These are phyloP conservation scores for Plasmodium ovale DNA, from an alignment of 169 alveolate genomes.

Conservation along the genomic window DNA sequence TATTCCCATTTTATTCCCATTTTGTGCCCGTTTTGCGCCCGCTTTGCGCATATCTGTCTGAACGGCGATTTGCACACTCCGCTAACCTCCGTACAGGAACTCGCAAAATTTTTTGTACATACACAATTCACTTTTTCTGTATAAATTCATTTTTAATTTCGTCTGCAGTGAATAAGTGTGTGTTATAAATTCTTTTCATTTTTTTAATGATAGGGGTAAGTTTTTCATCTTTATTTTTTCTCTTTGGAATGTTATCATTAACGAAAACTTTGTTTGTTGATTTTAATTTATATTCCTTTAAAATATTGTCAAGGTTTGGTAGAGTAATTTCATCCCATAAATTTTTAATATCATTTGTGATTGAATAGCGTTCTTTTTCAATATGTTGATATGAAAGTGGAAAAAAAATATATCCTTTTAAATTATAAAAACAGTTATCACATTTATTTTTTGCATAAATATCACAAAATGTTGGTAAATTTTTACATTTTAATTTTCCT, in stretches of 20 bases:
- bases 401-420: constrained; percentile 74
- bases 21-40: too few relatives aligned
- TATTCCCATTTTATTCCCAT: background rate
- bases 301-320: constrained; percentile 43
- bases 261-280: constrained; percentile 61
- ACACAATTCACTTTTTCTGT: constrained; percentile 17
- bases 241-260: constrained; percentile 49
- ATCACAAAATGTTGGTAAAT: constrained; percentile 77
- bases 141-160: constrained; percentile 78
- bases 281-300: constrained; percentile 73
- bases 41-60: too few relatives aligned
- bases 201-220: constrained; percentile 75
- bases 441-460: constrained; percentile 79
- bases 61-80: too few relatives aligned
- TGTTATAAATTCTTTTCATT: constrained; percentile 81
- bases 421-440: constrained; percentile 78
- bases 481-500: constrained; percentile 78
- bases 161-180: constrained; percentile 84
- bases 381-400: constrained; percentile 79
- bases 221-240: constrained; percentile 71
- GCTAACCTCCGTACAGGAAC: too few relatives aligned
- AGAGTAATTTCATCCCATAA: constrained; percentile 80
- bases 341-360: constrained; percentile 78
- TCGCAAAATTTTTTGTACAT: too few relatives aligned
- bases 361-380: constrained; percentile 77